These are phyloP conservation scores for Actinomucor elegans DNA, from an alignment of 371 early-diverging fungal species.

Conservation along the genomic window DNA sequence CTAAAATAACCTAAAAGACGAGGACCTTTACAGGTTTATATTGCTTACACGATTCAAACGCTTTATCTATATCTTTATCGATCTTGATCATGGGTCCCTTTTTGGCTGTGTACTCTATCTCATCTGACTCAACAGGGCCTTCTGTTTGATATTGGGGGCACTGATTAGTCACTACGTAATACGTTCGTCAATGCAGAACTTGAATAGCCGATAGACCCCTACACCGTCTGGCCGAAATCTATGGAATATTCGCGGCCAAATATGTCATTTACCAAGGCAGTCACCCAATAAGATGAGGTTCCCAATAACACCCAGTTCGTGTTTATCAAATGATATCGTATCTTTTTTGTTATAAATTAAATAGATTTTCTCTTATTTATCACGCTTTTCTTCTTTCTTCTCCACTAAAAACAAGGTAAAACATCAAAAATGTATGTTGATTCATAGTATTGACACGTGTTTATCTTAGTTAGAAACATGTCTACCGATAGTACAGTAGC, in stretches of 20 bases:
- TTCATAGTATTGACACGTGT: too few relatives aligned
- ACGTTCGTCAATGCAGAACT: constrained; percentile 22
- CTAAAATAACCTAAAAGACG: too few relatives aligned
- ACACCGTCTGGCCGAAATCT: not conserved
- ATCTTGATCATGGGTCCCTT: too few relatives aligned
- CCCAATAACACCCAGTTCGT: too few relatives aligned
- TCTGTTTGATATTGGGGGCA: too few relatives aligned
- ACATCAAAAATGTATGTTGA: too few relatives aligned
- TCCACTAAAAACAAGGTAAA: too few relatives aligned
- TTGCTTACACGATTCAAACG: too few relatives aligned
- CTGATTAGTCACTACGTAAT: constrained; percentile 19
- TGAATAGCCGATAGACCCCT: constrained; percentile 8
- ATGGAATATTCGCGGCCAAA: not conserved
- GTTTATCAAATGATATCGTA: constrained; percentile 8
- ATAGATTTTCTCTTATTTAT: not conserved
- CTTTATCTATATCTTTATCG: too few relatives aligned
- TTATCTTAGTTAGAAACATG: constrained; percentile 6
- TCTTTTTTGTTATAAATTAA: constrained; percentile 1
- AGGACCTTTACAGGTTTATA: too few relatives aligned
- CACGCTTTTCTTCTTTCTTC: not conserved
- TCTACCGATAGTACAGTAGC: constrained; percentile 12
- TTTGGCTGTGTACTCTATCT: too few relatives aligned
- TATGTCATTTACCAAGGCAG: constrained; percentile 9
- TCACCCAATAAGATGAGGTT: constrained; percentile 6
- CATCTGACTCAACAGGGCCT: too few relatives aligned